Percentiles rank a stretch among this genome's conserved stretches.
Conservation (phyloP, 2,329 filamentous ascomycete species). For the Anisogramma anomala region DNA sequence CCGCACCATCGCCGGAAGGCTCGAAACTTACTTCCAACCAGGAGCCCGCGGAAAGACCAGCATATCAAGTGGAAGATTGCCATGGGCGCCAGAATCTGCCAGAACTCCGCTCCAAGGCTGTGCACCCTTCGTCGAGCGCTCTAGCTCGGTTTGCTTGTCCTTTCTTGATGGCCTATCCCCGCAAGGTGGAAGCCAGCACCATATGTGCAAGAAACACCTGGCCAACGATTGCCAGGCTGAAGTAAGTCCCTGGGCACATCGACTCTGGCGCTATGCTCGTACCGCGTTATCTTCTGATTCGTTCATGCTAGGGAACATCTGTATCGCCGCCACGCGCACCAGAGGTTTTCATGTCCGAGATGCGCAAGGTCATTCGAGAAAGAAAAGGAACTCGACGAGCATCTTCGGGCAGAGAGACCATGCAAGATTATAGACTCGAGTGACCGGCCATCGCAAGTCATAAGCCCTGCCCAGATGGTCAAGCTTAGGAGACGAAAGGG, state of each 20-base stretch:
- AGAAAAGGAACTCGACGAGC: not conserved
- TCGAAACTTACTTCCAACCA: not conserved
- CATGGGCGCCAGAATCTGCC: not conserved
- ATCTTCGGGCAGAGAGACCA: not conserved
- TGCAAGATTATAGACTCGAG: not conserved
- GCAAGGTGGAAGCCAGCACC: not conserved
- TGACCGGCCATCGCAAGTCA: not conserved
- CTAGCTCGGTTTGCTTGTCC: conserved; percentile 3
- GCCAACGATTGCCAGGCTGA: conserved; percentile 1
- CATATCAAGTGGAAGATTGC: not conserved
- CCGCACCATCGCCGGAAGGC: not conserved
- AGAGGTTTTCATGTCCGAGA: not conserved
- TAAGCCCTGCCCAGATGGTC: not conserved
- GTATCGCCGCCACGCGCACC: not conserved
- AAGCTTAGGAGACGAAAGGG: not conserved
- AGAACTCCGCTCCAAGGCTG: not conserved
- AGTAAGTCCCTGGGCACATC: not conserved
- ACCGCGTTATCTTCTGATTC: not conserved
- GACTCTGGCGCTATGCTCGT: too few relatives aligned
- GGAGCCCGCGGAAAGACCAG: not conserved
- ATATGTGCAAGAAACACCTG: conserved; percentile 1
- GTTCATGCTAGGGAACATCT: conserved; percentile 4
- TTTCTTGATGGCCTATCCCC: not conserved
- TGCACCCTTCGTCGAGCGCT: not conserved
- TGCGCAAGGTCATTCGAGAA: not conserved